Evolutionary conservation across 257 asterid genomes (phyloP).

Genomic region (Solanum phureja): DNA sequence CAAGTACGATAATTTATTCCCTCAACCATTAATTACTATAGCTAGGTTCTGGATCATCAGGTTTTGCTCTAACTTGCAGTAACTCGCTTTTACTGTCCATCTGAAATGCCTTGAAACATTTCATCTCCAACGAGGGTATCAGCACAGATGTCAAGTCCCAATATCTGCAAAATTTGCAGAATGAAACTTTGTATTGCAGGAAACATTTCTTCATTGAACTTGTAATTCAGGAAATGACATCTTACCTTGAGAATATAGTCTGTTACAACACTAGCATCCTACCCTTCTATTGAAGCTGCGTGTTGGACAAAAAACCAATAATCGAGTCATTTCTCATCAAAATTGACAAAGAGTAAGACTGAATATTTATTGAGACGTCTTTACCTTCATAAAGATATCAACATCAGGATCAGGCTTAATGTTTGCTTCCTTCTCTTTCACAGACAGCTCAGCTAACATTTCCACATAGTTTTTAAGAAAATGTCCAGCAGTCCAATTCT

Average conservation of each 20-base stretch:
- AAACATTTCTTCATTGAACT: neutral
- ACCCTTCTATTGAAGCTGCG: too few relatives aligned
- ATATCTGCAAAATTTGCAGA: constrained; percentile 26
- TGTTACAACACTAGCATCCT: constrained; percentile 17
- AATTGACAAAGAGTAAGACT: too few relatives aligned
- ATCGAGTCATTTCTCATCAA: too few relatives aligned
- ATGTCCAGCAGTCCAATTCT: too few relatives aligned
- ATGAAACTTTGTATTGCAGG: too few relatives aligned
- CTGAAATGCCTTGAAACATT: constrained; percentile 60
- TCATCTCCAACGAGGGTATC: constrained; percentile 52
- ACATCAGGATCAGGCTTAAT: too few relatives aligned
- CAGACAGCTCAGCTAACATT: too few relatives aligned
- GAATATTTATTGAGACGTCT: too few relatives aligned
- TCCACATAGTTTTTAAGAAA: too few relatives aligned
- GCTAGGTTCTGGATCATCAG: neutral
- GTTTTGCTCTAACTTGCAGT: constrained; percentile 27
- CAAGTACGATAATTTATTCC: neutral
- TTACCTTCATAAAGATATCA: too few relatives aligned
- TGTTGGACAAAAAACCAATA: too few relatives aligned
- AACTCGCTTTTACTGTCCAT: constrained; percentile 54
- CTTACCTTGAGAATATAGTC: constrained; percentile 44
- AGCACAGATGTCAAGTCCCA: constrained; percentile 46
- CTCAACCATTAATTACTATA: neutral
- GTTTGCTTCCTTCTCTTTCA: too few relatives aligned
- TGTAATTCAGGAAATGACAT: neutral